A percentile compares a stretch with the other conserved stretches of the same genome.
Evolutionary conservation across 208 protist genomes (phyloP).

Genomic region (Blechomonas ayalai): DNA sequence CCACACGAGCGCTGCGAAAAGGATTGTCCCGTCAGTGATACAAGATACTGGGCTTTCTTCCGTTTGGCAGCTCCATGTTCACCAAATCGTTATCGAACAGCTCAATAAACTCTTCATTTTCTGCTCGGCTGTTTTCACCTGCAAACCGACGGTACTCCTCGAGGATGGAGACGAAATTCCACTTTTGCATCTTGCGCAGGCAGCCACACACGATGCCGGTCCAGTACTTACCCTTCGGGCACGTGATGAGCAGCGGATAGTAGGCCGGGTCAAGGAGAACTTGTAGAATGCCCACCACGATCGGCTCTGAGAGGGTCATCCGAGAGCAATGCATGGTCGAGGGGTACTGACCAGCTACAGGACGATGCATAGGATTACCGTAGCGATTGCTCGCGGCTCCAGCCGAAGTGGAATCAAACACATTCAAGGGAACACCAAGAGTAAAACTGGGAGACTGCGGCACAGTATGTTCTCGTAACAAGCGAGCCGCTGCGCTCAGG

Average conservation of each 20-base stretch:
- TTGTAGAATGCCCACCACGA: slow-evolving; percentile 90
- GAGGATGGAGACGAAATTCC: slow-evolving; percentile 97
- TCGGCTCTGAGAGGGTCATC: slow-evolving; percentile 80
- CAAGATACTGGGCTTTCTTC: slow-evolving; percentile 59
- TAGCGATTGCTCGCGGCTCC: background rate
- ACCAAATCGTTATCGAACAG: slow-evolving; percentile 98
- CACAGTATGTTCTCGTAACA: too few relatives aligned
- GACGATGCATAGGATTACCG: background rate
- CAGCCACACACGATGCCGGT: slow-evolving; percentile 97
- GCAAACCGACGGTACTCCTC: slow-evolving; percentile 97
- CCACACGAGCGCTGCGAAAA: too few relatives aligned
- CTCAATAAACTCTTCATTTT: slow-evolving; percentile 99
- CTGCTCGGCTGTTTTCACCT: slow-evolving; percentile 85
- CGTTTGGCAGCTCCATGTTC: slow-evolving; percentile 51
- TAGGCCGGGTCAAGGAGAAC: slow-evolving; percentile 91
- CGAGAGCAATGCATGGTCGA: slow-evolving; percentile 17
- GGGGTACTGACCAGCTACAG: too few relatives aligned
- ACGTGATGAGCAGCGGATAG: slow-evolving; percentile 96
- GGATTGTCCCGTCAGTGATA: too few relatives aligned
- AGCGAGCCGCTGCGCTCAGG: too few relatives aligned
- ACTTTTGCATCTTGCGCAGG: slow-evolving; percentile 96
- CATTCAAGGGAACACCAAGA: too few relatives aligned
- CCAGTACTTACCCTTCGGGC: slow-evolving; percentile 94
- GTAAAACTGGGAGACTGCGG: too few relatives aligned
- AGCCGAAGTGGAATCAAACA: too few relatives aligned